These are phyloP conservation scores for Salix koriyanagi DNA, from an alignment of 345 rosid genomes.

Conservation along the genomic window DNA sequence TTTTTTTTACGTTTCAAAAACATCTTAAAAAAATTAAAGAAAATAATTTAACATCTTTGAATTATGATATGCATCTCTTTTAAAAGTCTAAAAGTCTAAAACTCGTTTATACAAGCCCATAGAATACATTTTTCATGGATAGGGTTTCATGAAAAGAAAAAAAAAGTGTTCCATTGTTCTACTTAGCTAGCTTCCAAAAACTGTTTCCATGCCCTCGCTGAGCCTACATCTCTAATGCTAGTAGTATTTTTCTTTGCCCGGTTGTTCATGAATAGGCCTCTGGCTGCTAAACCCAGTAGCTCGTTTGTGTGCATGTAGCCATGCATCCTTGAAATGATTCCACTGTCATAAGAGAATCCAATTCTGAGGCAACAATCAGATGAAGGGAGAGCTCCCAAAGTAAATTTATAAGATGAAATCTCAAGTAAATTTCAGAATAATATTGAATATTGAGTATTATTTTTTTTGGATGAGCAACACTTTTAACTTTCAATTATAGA, in stretches of 20 bases:
- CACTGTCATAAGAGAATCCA: conserved; percentile 34
- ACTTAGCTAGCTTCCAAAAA: conserved; percentile 20
- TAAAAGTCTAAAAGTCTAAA: rapidly evolving
- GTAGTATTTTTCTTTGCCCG: conserved; percentile 11
- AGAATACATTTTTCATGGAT: too few relatives aligned
- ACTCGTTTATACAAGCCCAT: too few relatives aligned
- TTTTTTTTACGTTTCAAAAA: too few relatives aligned
- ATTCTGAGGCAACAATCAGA: conserved; percentile 20
- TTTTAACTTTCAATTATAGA: too few relatives aligned
- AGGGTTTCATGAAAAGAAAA: too few relatives aligned
- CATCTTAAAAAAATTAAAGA: too few relatives aligned
- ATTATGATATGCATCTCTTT: too few relatives aligned
- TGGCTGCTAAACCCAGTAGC: conserved; percentile 78
- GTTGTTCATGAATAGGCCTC: conserved; percentile 45
- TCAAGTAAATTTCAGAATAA: too few relatives aligned
- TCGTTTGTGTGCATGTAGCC: conserved; percentile 51
- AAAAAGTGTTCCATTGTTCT: background rate
- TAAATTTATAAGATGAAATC: too few relatives aligned
- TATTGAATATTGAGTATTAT: too few relatives aligned
- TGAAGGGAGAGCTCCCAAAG: conserved; percentile 2
- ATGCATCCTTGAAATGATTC: conserved; percentile 41
- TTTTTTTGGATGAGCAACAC: too few relatives aligned
- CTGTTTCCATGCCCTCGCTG: conserved; percentile 63
- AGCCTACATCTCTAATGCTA: conserved; percentile 14
- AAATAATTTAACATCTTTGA: too few relatives aligned